These are phyloP conservation scores for Penicillium sp. DNA, from an alignment of 2,329 filamentous ascomycete species.

Conservation along the genomic window DNA sequence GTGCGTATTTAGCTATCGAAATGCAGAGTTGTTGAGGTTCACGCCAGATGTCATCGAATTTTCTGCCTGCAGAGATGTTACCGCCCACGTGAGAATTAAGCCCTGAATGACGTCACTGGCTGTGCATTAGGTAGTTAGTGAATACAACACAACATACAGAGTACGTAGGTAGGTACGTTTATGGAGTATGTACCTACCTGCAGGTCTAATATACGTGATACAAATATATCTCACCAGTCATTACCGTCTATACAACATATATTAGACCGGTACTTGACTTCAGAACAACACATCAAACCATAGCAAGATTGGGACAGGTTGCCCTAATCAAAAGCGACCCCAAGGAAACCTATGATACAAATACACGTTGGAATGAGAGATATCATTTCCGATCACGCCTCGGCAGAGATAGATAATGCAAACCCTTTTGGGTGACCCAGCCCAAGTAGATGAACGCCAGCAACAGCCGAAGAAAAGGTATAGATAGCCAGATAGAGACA, in stretches of 20 bases:
- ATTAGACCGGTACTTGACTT: no score
- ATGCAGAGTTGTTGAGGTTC: conserved; percentile 7
- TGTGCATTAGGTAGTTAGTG: no score
- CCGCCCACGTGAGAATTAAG: conserved; percentile 30
- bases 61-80: conserved; percentile 23
- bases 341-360: conserved; percentile 14
- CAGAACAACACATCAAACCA: background rate
- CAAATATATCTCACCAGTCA: no score
- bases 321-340: background rate
- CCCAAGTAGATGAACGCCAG: conserved; percentile 23
- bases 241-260: no score
- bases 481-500: conserved; percentile 1
- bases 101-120: conserved; percentile 23
- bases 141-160: no score
- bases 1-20: conserved; percentile 6
- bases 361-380: conserved; percentile 6
- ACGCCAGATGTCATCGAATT: conserved; percentile 21
- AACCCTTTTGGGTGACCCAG: conserved; percentile 10
- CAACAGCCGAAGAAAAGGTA: conserved; percentile 3
- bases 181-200: no score
- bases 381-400: conserved; percentile 6
- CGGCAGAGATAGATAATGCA: conserved; percentile 10
- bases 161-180: no score
- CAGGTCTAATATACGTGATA: no score
- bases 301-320: background rate